Conservation (phyloP, 179 eudicot species). For the Patellifolia procumbens region DNA sequence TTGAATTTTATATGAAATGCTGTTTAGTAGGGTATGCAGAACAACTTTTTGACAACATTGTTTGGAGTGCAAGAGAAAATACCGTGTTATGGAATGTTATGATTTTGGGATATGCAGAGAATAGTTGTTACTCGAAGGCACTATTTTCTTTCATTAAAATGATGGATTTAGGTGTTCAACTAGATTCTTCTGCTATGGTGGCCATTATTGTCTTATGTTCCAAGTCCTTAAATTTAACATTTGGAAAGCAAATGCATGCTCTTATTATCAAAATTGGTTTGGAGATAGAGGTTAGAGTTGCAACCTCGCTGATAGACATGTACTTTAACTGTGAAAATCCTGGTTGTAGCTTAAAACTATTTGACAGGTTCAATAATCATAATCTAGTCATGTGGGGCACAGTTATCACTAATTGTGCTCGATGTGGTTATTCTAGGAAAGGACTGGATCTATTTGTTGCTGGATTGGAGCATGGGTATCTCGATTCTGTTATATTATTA, state of each 20-base stretch:
- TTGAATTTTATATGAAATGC: conserved; percentile 67
- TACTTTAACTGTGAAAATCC: conserved; percentile 54
- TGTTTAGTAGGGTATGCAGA: conserved; percentile 42
- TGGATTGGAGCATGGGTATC: conserved; percentile 28
- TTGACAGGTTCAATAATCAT: conserved; percentile 34
- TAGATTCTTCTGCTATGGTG: conserved; percentile 58
- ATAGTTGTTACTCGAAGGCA: conserved; percentile 48
- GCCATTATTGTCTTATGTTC: conserved; percentile 57
- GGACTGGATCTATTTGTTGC: conserved; percentile 45
- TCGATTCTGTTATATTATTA: conserved; percentile 57
- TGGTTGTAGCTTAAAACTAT: conserved; percentile 41
- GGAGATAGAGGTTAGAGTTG: conserved; percentile 53
- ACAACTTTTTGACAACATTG: conserved; percentile 34
- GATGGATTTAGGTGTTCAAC: conserved; percentile 47
- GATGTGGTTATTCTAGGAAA: conserved; percentile 46
- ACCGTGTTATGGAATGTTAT: conserved; percentile 67
- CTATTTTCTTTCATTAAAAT: conserved; percentile 44
- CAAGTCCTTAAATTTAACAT: conserved; percentile 34
- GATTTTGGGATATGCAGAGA: conserved; percentile 66
- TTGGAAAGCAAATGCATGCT: conserved; percentile 61
- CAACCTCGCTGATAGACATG: conserved; percentile 71
- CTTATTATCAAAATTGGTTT: conserved; percentile 46
- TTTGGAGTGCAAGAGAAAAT: conserved; percentile 34
- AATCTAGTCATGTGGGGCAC: conserved; percentile 63
- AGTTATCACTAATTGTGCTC: conserved; percentile 37